Conservation (phyloP, 23 red algal genomes). For the Agarophyton chilense region DNA sequence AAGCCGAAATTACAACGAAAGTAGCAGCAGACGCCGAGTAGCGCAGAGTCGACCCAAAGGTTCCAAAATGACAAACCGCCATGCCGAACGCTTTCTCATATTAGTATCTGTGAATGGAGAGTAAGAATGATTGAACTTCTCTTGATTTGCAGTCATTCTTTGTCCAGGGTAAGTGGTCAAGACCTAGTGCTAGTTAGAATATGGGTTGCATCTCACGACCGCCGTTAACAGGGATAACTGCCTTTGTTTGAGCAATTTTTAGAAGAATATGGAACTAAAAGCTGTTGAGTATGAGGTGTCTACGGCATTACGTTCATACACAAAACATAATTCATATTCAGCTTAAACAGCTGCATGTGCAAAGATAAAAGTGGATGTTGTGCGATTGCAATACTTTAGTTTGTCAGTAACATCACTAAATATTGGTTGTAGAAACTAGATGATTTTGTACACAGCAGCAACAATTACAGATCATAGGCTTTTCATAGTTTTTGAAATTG, state of each 20-base stretch:
- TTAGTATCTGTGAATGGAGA: background rate
- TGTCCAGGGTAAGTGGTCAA: background rate
- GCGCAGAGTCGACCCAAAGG: slow-evolving; percentile 23
- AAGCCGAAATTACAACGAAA: slow-evolving; percentile 19
- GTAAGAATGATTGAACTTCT: slow-evolving; percentile 33
- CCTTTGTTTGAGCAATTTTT: slow-evolving; percentile 12
- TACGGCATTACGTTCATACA: slow-evolving; percentile 26
- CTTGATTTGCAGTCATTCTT: background rate
- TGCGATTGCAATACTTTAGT: slow-evolving; percentile 32
- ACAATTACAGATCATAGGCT: too few species aligned
- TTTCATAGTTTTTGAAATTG: too few species aligned
- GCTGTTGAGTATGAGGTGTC: slow-evolving; percentile 32
- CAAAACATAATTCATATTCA: slow-evolving; percentile 38
- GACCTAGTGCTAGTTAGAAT: slow-evolving; percentile 6
- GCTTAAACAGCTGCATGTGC: slow-evolving; percentile 40
- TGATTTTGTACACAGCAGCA: too few species aligned
- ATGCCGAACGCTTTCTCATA: slow-evolving; percentile 49
- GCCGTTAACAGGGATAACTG: background rate
- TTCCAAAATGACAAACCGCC: slow-evolving; percentile 40
- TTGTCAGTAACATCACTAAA: slow-evolving; percentile 9
- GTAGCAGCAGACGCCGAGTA: background rate
- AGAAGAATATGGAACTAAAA: background rate
- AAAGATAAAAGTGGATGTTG: slow-evolving; percentile 13
- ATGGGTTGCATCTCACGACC: too few species aligned
- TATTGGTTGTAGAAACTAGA: background rate